phyloP scores from a whole-genome alignment of 2,329 filamentous ascomycete species.

The Colletotrichum incanum region DNA sequence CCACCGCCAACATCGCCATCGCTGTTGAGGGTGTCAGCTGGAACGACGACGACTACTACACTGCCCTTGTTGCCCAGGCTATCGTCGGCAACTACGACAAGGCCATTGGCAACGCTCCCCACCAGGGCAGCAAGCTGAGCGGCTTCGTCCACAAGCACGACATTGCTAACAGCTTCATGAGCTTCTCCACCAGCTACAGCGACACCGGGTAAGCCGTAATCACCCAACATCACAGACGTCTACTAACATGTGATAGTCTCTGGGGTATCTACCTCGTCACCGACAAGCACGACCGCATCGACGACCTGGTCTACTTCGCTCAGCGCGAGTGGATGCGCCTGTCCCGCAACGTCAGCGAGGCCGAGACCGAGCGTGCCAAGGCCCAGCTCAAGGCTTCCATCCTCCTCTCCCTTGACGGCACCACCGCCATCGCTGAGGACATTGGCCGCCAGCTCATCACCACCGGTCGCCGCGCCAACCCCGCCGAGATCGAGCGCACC shows the following conservation, averaged over 20 bases:
- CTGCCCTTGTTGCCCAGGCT: slow-evolving; percentile 95
- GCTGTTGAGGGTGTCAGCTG: slow-evolving; percentile 99
- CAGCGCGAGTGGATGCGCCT: slow-evolving; percentile 98
- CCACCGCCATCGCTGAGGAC: slow-evolving; percentile 96
- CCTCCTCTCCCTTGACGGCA: slow-evolving; percentile 96
- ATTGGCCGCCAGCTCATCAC: slow-evolving; percentile 99
- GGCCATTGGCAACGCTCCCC: slow-evolving; percentile 96
- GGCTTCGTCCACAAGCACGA: slow-evolving; percentile 94
- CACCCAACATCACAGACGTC: slow-evolving; percentile 45
- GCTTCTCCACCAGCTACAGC: slow-evolving; percentile 99
- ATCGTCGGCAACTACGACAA: slow-evolving; percentile 99
- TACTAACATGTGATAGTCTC: slow-evolving; percentile 74
- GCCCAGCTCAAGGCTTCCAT: slow-evolving; percentile 99
- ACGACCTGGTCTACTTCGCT: slow-evolving; percentile 98
- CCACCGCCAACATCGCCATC: slow-evolving; percentile 97
- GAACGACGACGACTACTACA: slow-evolving; percentile 99
- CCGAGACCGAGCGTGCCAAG: slow-evolving; percentile 98
- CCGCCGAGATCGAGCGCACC: slow-evolving; percentile 94
- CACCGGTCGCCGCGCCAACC: slow-evolving; percentile 91
- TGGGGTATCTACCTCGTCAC: slow-evolving; percentile 99
- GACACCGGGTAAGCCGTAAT: slow-evolving; percentile 86
- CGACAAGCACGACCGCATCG: slow-evolving; percentile 88
- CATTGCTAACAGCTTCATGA: slow-evolving; percentile 99
- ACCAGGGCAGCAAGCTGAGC: slow-evolving; percentile 98
- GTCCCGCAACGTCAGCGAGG: slow-evolving; percentile 87